These are phyloP conservation scores for Phoma sp. DNA, from an alignment of 2,329 filamentous ascomycete genomes.

Conservation along the genomic window DNA sequence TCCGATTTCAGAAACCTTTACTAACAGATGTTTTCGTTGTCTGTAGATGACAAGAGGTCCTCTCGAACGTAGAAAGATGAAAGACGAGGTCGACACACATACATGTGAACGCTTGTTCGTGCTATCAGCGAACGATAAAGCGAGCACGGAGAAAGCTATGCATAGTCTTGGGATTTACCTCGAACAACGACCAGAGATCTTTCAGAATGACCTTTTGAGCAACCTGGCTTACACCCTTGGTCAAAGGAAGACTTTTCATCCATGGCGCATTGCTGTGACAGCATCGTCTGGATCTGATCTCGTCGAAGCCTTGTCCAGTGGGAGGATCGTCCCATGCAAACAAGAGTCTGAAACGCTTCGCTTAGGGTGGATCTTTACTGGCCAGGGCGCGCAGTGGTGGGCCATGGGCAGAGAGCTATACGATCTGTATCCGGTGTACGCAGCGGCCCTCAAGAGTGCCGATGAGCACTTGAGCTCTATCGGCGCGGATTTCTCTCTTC, in stretches of 20 bases:
- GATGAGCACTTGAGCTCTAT: constrained; percentile 2
- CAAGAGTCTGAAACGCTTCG: not conserved
- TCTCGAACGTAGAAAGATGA: constrained; percentile 29
- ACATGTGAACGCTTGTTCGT: constrained; percentile 16
- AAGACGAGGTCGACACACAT: constrained; percentile 28
- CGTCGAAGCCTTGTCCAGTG: not conserved
- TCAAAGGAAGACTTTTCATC: constrained; percentile 9
- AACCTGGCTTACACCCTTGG: constrained; percentile 18
- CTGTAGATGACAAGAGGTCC: constrained; percentile 34
- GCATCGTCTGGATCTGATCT: constrained; percentile 2
- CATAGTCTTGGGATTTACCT: not conserved
- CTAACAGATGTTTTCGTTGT: constrained; percentile 35
- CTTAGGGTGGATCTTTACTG: constrained; percentile 32
- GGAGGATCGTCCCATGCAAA: not conserved
- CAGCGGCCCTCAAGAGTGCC: constrained; percentile 7
- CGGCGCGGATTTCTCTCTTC: constrained; percentile 7
- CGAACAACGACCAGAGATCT: constrained; percentile 8
- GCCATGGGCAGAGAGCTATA: constrained; percentile 32
- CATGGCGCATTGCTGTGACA: constrained; percentile 6
- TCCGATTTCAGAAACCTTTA: not conserved
- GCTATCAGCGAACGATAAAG: constrained; percentile 19
- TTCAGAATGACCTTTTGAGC: constrained; percentile 12
- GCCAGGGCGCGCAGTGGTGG: constrained; percentile 39
- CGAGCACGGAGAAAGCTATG: constrained; percentile 2
- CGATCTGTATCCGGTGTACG: constrained; percentile 12